Conservation (phyloP, 139 green algal genomes). For the Closterium sp. region DNA sequence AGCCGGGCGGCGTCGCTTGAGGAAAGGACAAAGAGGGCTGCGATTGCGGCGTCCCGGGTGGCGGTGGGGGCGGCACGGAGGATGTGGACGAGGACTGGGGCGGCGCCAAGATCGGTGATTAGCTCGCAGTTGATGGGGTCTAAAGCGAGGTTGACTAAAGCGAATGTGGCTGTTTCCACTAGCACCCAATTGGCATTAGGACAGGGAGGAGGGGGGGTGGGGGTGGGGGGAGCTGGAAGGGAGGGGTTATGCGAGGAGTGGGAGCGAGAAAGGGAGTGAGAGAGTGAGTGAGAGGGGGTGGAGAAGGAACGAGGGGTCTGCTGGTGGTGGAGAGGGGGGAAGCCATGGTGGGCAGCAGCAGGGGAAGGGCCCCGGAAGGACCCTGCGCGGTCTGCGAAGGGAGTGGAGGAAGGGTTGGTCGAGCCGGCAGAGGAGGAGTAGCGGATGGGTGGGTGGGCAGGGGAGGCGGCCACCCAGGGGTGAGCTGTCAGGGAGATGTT, state of each 20-base stretch:
- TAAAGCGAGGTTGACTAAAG: not conserved
- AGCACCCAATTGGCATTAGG: not conserved
- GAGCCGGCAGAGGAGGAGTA: not conserved
- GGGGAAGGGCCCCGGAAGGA: not conserved
- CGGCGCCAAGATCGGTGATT: not conserved
- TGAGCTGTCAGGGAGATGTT: not conserved
- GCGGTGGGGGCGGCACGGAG: not conserved
- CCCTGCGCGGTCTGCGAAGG: not conserved
- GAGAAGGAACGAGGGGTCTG: not conserved
- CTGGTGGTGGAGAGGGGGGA: not conserved
- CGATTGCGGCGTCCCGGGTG: not conserved
- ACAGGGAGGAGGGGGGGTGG: not conserved
- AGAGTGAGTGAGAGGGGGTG: not conserved
- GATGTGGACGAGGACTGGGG: not conserved
- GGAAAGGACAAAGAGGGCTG: not conserved
- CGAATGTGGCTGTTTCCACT: not conserved
- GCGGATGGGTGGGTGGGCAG: not conserved
- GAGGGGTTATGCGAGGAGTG: no score
- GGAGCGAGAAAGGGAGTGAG: no score
- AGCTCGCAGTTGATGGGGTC: not conserved
- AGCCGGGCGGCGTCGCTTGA: not conserved
- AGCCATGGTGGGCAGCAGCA: not conserved
- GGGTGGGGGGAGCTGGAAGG: not conserved
- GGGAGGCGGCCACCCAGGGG: not conserved
- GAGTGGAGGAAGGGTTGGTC: no score